Percentiles rank a stretch among this genome's conserved stretches.
phyloP scores from a whole-genome alignment of 176 grass and related monocot genomes.

The Dactylis glomerata region DNA sequence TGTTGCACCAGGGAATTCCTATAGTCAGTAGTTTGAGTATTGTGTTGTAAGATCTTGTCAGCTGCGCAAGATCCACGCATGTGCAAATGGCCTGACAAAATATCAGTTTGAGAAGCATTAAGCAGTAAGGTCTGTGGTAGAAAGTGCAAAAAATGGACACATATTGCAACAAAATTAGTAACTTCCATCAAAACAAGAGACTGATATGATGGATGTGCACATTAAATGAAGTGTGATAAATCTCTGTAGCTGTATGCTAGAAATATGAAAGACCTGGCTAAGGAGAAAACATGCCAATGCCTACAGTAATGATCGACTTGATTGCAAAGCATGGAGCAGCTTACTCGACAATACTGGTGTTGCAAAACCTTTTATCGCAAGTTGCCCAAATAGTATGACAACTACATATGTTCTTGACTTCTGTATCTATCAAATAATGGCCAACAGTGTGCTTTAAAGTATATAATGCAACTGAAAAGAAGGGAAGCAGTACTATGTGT shows the following conservation, averaged over 20 bases:
- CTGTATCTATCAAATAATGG: constrained; percentile 19
- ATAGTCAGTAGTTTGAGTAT: constrained; percentile 40
- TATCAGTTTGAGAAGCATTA: constrained; percentile 13
- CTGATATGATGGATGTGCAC: constrained; percentile 19
- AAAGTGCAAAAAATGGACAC: constrained; percentile 1
- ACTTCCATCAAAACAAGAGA: constrained; percentile 24
- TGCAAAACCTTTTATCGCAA: neutral
- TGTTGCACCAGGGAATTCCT: constrained; percentile 1
- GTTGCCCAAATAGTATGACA: neutral
- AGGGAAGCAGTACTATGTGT: neutral
- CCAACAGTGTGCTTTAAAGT: neutral
- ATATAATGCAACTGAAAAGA: constrained; percentile 24
- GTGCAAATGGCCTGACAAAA: constrained; percentile 51
- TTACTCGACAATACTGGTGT: constrained; percentile 7
- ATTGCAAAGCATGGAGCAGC: neutral
- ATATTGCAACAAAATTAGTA: constrained; percentile 4
- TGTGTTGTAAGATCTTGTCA: constrained; percentile 20
- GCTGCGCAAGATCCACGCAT: constrained; percentile 41
- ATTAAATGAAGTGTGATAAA: neutral
- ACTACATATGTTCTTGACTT: neutral
- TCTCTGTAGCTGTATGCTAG: constrained; percentile 3
- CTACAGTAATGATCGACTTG: neutral
- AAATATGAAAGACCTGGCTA: constrained; percentile 21
- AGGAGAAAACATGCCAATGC: constrained; percentile 10
- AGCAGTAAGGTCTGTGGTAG: constrained; percentile 13